These are phyloP conservation scores for Euphorbia peplus DNA, from an alignment of 345 rosid species.

Conservation along the genomic window DNA sequence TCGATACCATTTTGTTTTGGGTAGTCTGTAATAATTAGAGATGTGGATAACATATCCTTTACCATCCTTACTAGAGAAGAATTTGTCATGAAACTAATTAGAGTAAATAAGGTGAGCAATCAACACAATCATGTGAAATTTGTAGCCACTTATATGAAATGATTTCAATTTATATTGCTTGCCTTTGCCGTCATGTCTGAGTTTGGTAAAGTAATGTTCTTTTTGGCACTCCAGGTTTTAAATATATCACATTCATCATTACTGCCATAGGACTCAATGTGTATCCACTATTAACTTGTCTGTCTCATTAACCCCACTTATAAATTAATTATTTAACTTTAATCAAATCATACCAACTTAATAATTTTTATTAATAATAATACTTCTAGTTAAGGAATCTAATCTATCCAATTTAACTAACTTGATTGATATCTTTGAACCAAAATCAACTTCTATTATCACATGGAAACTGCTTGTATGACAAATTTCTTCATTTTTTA, in stretches of 20 bases:
- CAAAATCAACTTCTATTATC: too few relatives aligned
- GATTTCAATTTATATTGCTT: slow-evolving; percentile 5
- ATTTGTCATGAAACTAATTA: too few relatives aligned
- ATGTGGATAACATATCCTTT: too few relatives aligned
- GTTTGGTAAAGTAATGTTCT: background rate
- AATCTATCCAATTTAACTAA: too few relatives aligned
- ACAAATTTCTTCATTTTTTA: too few relatives aligned
- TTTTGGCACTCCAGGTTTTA: background rate
- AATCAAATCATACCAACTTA: slow-evolving; percentile 16
- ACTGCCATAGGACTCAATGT: background rate
- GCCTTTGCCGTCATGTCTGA: background rate
- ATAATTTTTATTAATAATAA: too few relatives aligned
- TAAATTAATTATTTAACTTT: background rate
- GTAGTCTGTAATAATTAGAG: too few relatives aligned
- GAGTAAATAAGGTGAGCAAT: background rate
- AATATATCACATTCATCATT: background rate
- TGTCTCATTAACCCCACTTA: background rate
- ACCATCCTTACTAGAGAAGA: too few relatives aligned
- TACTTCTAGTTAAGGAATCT: too few relatives aligned
- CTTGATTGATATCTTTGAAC: too few relatives aligned
- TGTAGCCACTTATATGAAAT: background rate
- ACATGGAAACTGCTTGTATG: too few relatives aligned
- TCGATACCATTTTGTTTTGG: too few relatives aligned
- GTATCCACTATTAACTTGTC: background rate
- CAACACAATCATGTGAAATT: background rate